Evolutionary conservation across 148 eudicot species (phyloP), one percentile per base, ranked within the genome.

Genomic region (Oxyria digyna): DNA sequence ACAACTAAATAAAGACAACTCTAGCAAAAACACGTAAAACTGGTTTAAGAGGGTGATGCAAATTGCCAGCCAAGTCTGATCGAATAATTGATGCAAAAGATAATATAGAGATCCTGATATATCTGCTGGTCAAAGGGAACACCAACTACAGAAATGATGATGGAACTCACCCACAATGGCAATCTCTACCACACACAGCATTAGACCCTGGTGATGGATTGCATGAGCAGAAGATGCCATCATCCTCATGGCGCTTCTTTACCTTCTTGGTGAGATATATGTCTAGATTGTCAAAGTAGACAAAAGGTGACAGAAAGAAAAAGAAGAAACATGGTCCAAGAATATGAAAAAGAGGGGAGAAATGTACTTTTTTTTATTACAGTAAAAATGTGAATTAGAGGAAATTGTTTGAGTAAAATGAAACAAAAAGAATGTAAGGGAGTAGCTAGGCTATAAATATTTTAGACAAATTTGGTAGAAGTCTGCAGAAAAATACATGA

Each of bases 161-260:
- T 50, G 71, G 24, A 17, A 70, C 92, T 86, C 74, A 94, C 99
- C 97, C 86, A 76, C 99, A 94, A 45, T 85, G 99, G 79, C 99
- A 94, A 78, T 94, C 99, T 80, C 81, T 81, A 67, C 86, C 97
- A 79, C 99, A 94, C 38, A 81, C 87, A 70, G 70, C 73, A 77
- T 81, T 73, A 50, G 91, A 81, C 66, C 85, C 97, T 37, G 79
- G 71, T n/a, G 91, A 72, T 43, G 86, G 77, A 76, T 74, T 83
- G 79, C 99, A 95, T 54, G 96, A 82, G 80, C 99, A 95, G 79
- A 91, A 95, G 78, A 91, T 95, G 63, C 97, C 99, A 81, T 91
- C 97, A 78, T 95, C 99, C 81, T 87, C 91, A 69, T 81, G 75
- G 64, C 96, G 97, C 74, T 73, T 87, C 77, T 91, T 95, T 17